phyloP scores from a whole-genome alignment of 306 rosid genomes.

The Mucuna pruriens region DNA sequence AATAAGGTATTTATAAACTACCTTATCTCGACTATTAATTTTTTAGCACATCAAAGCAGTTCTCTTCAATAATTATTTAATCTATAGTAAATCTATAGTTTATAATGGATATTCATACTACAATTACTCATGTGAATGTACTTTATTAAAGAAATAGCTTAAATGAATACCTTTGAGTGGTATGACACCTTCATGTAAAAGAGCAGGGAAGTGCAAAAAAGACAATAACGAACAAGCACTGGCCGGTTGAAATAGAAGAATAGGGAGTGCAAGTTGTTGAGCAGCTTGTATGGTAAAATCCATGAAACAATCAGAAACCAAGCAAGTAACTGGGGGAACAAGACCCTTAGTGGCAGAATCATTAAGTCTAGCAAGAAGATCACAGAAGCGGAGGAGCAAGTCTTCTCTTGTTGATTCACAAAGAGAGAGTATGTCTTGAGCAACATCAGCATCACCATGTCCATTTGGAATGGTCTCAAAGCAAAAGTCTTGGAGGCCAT shows the following conservation, averaged over 20 bases:
- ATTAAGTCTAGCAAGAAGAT: conserved; percentile 33
- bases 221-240: conserved; percentile 24
- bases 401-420: conserved; percentile 16
- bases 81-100: no score
- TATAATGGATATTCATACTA: not conserved
- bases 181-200: conserved; percentile 21
- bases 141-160: not conserved
- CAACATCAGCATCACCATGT: conserved; percentile 16
- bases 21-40: no score
- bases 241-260: not conserved
- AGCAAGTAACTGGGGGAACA: conserved; percentile 26
- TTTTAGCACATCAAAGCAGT: no score
- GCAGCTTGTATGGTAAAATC: conserved; percentile 28
- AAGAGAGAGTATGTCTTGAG: not conserved
- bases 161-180: conserved; percentile 42
- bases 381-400: not conserved
- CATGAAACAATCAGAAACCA: conserved; percentile 28
- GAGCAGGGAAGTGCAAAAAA: not conserved
- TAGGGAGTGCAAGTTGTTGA: conserved; percentile 35
- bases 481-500: conserved; percentile 17
- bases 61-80: no score
- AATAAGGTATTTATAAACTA: no score
- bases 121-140: not conserved
- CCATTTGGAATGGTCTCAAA: conserved; percentile 41
- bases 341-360: conserved; percentile 5